Conservation (phyloP, 2,329 filamentous ascomycete species). For the Metarhizium robertsii region DNA sequence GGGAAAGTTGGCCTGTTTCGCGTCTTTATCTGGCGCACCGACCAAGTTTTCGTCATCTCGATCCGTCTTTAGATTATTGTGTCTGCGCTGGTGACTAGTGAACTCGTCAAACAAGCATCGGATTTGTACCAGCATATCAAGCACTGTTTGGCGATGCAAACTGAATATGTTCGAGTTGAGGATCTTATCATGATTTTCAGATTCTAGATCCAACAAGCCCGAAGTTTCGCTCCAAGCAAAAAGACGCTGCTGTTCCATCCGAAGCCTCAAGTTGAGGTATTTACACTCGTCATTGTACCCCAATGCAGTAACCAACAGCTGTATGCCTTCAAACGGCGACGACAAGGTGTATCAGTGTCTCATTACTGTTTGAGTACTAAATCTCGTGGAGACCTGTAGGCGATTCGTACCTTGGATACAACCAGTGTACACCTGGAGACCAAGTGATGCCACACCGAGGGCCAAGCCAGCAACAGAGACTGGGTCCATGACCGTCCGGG, state of each 20-base stretch:
- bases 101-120: slow-evolving; percentile 38
- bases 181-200: slow-evolving; percentile 29
- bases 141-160: slow-evolving; percentile 37
- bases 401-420: slow-evolving; percentile 30
- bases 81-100: slow-evolving; percentile 28
- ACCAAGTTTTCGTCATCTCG: slow-evolving; percentile 25
- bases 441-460: slow-evolving; percentile 34
- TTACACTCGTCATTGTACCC: slow-evolving; percentile 37
- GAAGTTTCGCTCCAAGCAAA: slow-evolving; percentile 41
- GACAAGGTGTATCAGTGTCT: background rate
- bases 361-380: background rate
- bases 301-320: slow-evolving; percentile 37
- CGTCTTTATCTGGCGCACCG: slow-evolving; percentile 32
- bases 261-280: slow-evolving; percentile 37
- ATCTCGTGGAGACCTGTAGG: background rate
- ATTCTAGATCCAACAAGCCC: slow-evolving; percentile 34
- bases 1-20: slow-evolving; percentile 34
- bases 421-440: slow-evolving; percentile 35
- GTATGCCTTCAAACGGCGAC: slow-evolving; percentile 21
- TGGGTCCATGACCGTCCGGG: slow-evolving; percentile 29
- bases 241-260: slow-evolving; percentile 40
- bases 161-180: slow-evolving; percentile 38
- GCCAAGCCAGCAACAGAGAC: slow-evolving; percentile 32
- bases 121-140: slow-evolving; percentile 37
- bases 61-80: slow-evolving; percentile 25